A percentile compares a stretch with the other conserved stretches of the same genome.
Evolutionary conservation across 495 filamentous ascomycete genomes (phyloP).

Genomic region (Cercophora samala): DNA sequence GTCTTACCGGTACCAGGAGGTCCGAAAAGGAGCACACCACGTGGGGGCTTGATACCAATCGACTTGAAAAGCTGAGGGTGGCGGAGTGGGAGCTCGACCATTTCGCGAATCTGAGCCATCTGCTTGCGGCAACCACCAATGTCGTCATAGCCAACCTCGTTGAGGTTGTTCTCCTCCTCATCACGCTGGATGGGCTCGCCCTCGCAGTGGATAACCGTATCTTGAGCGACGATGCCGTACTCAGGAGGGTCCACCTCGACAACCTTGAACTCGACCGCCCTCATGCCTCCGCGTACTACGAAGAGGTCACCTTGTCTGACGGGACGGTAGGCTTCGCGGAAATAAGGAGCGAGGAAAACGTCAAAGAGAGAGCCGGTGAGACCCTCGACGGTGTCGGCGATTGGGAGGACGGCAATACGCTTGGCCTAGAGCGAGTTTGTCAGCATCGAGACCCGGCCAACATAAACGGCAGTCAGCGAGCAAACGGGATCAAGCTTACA

Average conservation of each 20-base stretch:
- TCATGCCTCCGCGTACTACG: constrained; percentile 95
- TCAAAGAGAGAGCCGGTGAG: constrained; percentile 97
- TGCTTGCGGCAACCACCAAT: constrained; percentile 99
- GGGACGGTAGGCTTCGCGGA: constrained; percentile 97
- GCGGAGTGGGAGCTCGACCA: constrained; percentile 93
- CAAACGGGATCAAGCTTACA: constrained; percentile 51
- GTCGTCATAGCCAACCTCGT: constrained; percentile 98
- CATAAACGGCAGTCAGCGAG: too few relatives aligned
- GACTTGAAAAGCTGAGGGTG: constrained; percentile 99
- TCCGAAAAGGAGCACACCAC: constrained; percentile 96
- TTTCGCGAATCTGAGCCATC: constrained; percentile 98
- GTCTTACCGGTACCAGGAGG: constrained; percentile 99
- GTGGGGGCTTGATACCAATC: constrained; percentile 98
- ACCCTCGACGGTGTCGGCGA: constrained; percentile 96
- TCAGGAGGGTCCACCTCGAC: constrained; percentile 98
- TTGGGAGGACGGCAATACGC: constrained; percentile 96
- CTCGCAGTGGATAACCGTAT: constrained; percentile 98
- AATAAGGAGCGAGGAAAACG: constrained; percentile 98
- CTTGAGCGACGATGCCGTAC: constrained; percentile 96
- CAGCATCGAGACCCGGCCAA: constrained; percentile 3
- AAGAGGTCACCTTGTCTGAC: constrained; percentile 96
- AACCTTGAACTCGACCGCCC: constrained; percentile 98
- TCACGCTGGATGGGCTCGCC: constrained; percentile 98
- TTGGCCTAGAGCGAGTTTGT: constrained; percentile 64
- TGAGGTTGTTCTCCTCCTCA: constrained; percentile 97